Conservation (phyloP, 495 filamentous ascomycete species). For the Trichoderma asperelloides region DNA sequence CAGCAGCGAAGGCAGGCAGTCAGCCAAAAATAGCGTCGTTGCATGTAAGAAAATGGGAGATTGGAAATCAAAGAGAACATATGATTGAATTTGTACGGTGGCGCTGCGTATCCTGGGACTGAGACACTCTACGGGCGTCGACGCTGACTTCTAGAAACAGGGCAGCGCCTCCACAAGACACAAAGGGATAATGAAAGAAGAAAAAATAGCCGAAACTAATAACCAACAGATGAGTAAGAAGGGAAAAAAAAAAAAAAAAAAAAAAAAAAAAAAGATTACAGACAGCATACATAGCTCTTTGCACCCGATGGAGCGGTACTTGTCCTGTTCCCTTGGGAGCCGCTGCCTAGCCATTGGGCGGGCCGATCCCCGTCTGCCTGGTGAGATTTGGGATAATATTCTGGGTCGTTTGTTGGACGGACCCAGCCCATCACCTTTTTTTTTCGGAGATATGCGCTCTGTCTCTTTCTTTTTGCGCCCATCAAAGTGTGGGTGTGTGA, state of each 20-base stretch:
- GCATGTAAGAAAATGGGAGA: background rate
- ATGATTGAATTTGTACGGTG: background rate
- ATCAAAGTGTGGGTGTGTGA: background rate
- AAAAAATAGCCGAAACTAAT: background rate
- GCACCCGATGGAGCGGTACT: background rate
- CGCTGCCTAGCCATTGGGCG: background rate
- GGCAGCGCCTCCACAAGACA: background rate
- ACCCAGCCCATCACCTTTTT: background rate
- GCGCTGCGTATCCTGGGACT: background rate
- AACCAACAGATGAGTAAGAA: background rate
- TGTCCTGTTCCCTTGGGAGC: constrained; percentile 1
- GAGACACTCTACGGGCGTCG: background rate
- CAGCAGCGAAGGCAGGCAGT: no score
- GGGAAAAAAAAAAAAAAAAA: background rate
- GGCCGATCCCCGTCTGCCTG: background rate
- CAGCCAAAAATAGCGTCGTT: no score
- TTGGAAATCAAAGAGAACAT: background rate
- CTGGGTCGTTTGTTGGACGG: background rate
- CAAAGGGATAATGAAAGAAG: background rate
- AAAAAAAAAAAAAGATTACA: background rate
- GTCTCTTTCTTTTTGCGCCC: background rate
- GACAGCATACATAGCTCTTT: background rate
- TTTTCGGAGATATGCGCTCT: no score
- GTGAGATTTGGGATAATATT: background rate
- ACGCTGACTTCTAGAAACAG: constrained; percentile 3